A percentile compares a stretch with the other conserved stretches of the same genome.
Conservation (phyloP, 805 yeast genomes). For the Myxozyma geophila region DNA sequence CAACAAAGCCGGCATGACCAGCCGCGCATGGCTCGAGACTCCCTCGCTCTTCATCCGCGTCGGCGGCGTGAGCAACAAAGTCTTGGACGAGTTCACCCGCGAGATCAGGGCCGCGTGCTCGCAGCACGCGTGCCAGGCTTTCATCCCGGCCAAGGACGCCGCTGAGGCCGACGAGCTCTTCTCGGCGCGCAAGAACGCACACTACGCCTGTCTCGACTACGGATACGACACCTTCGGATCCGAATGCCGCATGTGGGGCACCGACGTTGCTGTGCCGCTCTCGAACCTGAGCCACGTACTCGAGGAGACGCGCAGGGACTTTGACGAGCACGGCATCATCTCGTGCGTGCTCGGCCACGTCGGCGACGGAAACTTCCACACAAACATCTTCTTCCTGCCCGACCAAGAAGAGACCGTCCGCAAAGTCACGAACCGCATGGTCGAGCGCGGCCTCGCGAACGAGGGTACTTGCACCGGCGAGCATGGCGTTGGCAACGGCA, state of each 20-base stretch:
- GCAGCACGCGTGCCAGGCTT: slow-evolving; percentile 54
- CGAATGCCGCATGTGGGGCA: slow-evolving; percentile 79
- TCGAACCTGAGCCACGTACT: slow-evolving; percentile 66
- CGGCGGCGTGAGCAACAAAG: slow-evolving; percentile 61
- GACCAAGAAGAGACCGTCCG: slow-evolving; percentile 54
- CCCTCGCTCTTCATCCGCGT: slow-evolving; percentile 78
- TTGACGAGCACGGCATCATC: slow-evolving; percentile 58
- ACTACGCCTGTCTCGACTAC: slow-evolving; percentile 69
- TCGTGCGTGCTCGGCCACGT: slow-evolving; percentile 82
- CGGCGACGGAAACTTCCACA: slow-evolving; percentile 91
- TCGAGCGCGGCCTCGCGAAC: slow-evolving; percentile 63
- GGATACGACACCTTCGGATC: slow-evolving; percentile 50
- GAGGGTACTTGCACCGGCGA: slow-evolving; percentile 93
- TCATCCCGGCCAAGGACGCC: slow-evolving; percentile 64
- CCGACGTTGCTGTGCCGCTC: slow-evolving; percentile 89
- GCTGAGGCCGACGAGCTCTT: slow-evolving; percentile 75
- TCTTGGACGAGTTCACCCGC: slow-evolving; percentile 52
- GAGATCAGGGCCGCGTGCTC: slow-evolving; percentile 57
- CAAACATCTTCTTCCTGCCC: slow-evolving; percentile 66
- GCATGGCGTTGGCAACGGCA: slow-evolving; percentile 86
- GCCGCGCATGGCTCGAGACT: slow-evolving; percentile 62
- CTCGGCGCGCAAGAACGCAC: slow-evolving; percentile 79
- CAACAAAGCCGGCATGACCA: slow-evolving; percentile 61
- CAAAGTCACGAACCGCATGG: slow-evolving; percentile 69
- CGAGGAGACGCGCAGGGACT: slow-evolving; percentile 64